Conservation (phyloP, 164 flowering plant species). For the Chimonanthus salicifolius region DNA sequence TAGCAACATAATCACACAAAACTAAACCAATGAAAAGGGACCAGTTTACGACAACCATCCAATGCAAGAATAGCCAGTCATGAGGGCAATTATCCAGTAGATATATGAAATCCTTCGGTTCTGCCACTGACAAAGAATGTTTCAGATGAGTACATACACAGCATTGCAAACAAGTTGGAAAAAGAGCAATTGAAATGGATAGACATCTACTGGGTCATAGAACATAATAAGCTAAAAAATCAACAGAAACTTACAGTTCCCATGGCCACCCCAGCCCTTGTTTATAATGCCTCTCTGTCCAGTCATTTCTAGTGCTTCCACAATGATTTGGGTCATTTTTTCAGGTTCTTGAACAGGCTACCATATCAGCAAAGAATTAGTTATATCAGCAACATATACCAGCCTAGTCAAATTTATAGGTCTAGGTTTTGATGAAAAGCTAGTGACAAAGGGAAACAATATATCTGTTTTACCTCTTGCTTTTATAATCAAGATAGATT, state of each 20-base stretch:
- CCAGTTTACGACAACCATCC: slow-evolving; percentile 83
- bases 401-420: too few species aligned
- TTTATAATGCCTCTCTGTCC: slow-evolving; percentile 91
- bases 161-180: not conserved
- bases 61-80: slow-evolving; percentile 89
- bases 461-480: too few species aligned
- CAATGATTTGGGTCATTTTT: slow-evolving; percentile 88
- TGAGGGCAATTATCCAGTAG: slow-evolving; percentile 84
- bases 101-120: slow-evolving; percentile 69
- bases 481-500: too few species aligned
- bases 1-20: not conserved
- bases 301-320: slow-evolving; percentile 73
- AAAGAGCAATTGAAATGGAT: not conserved
- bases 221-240: not conserved
- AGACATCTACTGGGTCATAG: not conserved
- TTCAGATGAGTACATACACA: not conserved
- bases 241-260: slow-evolving; percentile 56
- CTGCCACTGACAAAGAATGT: slow-evolving; percentile 51
- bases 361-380: not conserved
- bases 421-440: too few species aligned
- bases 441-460: too few species aligned
- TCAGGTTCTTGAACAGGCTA: slow-evolving; percentile 93
- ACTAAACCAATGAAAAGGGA: not conserved
- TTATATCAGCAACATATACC: too few species aligned
- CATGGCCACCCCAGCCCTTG: slow-evolving; percentile 99